Base-by-base conservation (phyloP, 371 early-diverging fungal genomes). In the Actinomortierella wolfii region DNA sequence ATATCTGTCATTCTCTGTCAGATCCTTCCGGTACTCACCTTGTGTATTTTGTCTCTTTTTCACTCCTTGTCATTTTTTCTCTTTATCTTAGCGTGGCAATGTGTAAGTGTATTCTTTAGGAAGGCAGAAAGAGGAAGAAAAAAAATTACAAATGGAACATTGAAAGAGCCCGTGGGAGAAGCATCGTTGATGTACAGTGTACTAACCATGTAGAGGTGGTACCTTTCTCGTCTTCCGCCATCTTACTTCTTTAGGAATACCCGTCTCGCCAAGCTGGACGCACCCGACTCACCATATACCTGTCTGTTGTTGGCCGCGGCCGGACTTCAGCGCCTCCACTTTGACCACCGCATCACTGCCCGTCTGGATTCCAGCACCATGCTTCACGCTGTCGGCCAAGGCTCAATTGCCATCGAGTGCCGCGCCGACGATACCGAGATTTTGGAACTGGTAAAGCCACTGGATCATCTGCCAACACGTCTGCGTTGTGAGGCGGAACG, bases 351-450 rank as follows among this genome's bases (percentile, higher is more conserved):
- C 40, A 92, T 97, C 53, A 82, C 93, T 6, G 76, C 90, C 44
- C 78, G 82, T 46, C 79, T 96, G 13, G 76, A 82, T n/a, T 60
- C 82, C n/a, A 71, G 68, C 5, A 77, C 79, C 29, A 89, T 92
- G 49, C 80, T 93, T 17, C 89, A 97, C 68, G 98, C 98, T 15
- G 98, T 97, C 9, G 95, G 97, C 6, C 97, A 98, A 81, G 97
- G 96, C 56, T 95, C 97, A 0, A 75, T 98, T 50, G 97, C 85
- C 21, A 77, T 98, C 29, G 97, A 98, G 75, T 90, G 91, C 58
- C 84, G 96, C 34, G 73, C 59, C 34, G 83, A 86, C 47, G 97
- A 97, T 68, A 40, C 54, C 2, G 57, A 74, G 9, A 80, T 78
- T 0, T 54, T 71, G 4, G 65, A 59, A 4, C 23, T 94, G 23